Percentiles rank a stretch among this genome's conserved stretches.
phyloP scores from a whole-genome alignment of 176 grass and related monocot genomes.

The Thalia dealbata region DNA sequence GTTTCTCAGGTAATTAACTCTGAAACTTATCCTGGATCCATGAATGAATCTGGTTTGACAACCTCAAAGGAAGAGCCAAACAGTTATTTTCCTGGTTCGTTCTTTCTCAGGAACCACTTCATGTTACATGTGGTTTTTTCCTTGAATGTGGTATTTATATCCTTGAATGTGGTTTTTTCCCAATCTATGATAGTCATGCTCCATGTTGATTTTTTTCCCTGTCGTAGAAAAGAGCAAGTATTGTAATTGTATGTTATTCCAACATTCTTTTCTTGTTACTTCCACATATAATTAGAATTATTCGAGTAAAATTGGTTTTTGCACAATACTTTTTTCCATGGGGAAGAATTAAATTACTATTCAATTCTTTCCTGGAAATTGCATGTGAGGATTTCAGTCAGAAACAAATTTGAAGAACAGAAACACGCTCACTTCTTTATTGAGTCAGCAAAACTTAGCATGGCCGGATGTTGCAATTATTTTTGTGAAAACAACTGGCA shows the following conservation, averaged over 20 bases:
- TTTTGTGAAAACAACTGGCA: not conserved
- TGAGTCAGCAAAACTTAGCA: not conserved
- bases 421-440: not conserved
- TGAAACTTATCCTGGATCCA: constrained; percentile 4
- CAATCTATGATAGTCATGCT: too few relatives aligned
- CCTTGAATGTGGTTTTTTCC: too few relatives aligned
- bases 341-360: not conserved
- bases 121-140: not conserved
- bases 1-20: constrained; percentile 2
- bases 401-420: not conserved
- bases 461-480: not conserved
- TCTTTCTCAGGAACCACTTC: not conserved
- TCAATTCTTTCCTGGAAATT: not conserved
- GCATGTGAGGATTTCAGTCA: not conserved
- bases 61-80: not conserved
- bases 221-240: not conserved
- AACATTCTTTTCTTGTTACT: not conserved
- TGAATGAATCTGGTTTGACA: not conserved
- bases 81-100: constrained; percentile 8
- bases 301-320: not conserved
- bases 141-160: not conserved
- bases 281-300: not conserved
- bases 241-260: not conserved
- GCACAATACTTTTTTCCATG: not conserved
- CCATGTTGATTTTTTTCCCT: too few relatives aligned